Evolutionary conservation across 1,284 basidiomycete genomes (phyloP).

Genomic region (Schizophyllum commune): DNA sequence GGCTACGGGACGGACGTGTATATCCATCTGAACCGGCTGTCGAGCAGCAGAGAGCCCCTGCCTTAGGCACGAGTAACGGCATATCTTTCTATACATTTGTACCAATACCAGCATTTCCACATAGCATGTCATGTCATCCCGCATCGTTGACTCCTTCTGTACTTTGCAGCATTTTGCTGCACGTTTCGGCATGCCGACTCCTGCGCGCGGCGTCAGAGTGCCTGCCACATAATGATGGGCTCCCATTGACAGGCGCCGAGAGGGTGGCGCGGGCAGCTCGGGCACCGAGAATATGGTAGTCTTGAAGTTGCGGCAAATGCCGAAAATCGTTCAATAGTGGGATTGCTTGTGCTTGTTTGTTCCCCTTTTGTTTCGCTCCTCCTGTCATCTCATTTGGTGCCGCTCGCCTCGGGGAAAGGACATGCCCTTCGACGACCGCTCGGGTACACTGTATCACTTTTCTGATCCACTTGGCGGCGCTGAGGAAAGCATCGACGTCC

Average conservation of each 20-base stretch:
- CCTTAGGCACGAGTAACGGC: constrained; percentile 27
- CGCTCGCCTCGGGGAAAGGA: neutral
- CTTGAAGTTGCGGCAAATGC: neutral
- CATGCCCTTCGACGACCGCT: too few relatives aligned
- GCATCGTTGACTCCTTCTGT: neutral
- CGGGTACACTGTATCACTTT: neutral
- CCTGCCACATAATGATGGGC: too few relatives aligned
- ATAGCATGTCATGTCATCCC: neutral
- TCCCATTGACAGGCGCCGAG: too few relatives aligned
- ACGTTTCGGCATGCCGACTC: too few relatives aligned
- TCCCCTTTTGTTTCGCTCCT: neutral
- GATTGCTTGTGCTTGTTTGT: neutral
- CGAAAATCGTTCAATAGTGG: neutral
- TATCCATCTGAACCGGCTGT: constrained; percentile 82
- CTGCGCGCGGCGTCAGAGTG: too few relatives aligned
- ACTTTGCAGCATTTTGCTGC: too few relatives aligned
- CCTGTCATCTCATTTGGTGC: neutral
- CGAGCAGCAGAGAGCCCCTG: constrained; percentile 74
- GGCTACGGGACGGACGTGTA: constrained; percentile 92
- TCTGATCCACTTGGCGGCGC: neutral
- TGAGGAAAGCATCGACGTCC: too few relatives aligned
- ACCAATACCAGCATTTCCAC: neutral
- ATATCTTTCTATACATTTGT: neutral
- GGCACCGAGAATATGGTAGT: too few relatives aligned
- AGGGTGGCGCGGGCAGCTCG: too few relatives aligned